Percentiles rank a stretch among this genome's conserved stretches.
Conservation (phyloP, 257 asterid genomes). For the Petunia axillaris region DNA sequence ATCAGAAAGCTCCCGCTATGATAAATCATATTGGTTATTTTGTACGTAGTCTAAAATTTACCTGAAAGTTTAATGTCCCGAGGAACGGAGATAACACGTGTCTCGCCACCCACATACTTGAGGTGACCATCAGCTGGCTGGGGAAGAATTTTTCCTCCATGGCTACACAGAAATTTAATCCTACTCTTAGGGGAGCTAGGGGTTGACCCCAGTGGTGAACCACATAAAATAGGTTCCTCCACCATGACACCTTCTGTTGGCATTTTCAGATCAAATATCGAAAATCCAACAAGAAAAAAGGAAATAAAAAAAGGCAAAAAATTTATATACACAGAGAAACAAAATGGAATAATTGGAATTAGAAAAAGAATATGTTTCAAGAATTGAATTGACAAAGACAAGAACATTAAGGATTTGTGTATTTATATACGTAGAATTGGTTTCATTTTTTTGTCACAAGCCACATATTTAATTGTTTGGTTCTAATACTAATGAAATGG, state of each 20-base stretch:
- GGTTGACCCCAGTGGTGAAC: constrained; percentile 47
- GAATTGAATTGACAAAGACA: constrained; percentile 15
- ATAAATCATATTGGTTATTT: too few relatives aligned
- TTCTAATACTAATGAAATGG: neutral
- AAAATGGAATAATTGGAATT: neutral
- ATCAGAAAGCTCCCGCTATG: neutral
- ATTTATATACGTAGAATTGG: neutral
- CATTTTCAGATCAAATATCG: constrained; percentile 30
- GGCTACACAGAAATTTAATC: constrained; percentile 79
- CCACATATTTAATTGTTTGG: constrained; percentile 19
- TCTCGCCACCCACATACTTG: constrained; percentile 91
- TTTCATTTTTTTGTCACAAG: neutral
- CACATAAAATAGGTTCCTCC: constrained; percentile 28
- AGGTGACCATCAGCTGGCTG: constrained; percentile 73
- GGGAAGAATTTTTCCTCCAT: constrained; percentile 88
- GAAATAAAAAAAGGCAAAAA: neutral
- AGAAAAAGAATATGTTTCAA: neutral
- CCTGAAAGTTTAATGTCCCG: constrained; percentile 64
- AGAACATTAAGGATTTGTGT: constrained; percentile 7
- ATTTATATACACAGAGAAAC: neutral
- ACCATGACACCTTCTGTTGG: constrained; percentile 35
- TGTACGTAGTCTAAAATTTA: neutral
- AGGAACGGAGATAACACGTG: constrained; percentile 73
- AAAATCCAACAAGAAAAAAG: constrained; percentile 4
- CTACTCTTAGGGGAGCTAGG: constrained; percentile 57